Evolutionary conservation across 169 alveolate genomes (phyloP), one percentile per base, ranked within the genome.

Genomic region (Cryptosporidium felis): DNA sequence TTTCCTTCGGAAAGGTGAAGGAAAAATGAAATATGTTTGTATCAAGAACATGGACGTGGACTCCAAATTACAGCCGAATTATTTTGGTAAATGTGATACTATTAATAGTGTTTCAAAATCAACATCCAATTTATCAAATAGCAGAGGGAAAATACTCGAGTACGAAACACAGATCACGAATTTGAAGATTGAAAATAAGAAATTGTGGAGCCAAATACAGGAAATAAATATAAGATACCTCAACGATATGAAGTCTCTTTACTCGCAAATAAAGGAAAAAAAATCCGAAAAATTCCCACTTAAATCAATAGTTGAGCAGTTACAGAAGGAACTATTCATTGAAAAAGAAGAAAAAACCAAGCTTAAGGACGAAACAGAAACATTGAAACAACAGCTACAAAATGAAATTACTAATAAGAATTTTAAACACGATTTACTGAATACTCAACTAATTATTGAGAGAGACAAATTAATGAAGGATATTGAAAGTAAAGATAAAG

Each of bases 271-370:
- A 53, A 74, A 74, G 40, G 85, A 74, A 30, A 74, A 53, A 45
- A 56, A 49, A 21, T 65, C 51, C 14, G 85, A 74, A 21, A 74
- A 74, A 58, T 74, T 74, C 23, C 85, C 85, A 49, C 61, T 74
- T 2, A 74, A 74, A 74, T 38, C 53, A 16, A 67, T 74, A 5
- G 85, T 74, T 47, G 67, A 49, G 16, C 65, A 49, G n/a, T 23
- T 74, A n/a, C 85, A 74, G 40, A 74, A 36, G 40, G 85, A 74
- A 30, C 21, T 74, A 34, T 74, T 74, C 18, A 8, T 74, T 16
- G 85, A 74, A 49, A 49, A 30, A 53, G 85, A 74, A 53, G 85
- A 74, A 53, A 74, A 49, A 16, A 4, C 44, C 10, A 74, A 74
- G 32, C 61, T 74, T 51, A 74, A 74, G 28, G 85, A 74, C 1